Conservation (phyloP, 2,329 filamentous ascomycete species). For the Nannizziopsis barbatae region DNA sequence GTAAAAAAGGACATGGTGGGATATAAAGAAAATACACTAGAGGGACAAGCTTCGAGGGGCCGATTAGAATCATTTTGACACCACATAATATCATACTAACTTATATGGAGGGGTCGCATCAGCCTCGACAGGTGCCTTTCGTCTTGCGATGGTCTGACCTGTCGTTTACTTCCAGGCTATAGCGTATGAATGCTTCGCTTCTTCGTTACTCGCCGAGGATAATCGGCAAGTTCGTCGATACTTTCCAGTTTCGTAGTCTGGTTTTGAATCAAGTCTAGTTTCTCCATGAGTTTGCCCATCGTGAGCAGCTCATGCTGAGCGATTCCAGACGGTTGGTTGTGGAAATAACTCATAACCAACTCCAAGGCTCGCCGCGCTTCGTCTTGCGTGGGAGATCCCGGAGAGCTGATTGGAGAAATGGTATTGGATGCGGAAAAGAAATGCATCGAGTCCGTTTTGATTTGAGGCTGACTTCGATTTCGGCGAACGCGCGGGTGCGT, state of each 20-base stretch:
- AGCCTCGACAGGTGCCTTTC: too few species aligned
- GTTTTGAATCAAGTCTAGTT: slow-evolving; percentile 52
- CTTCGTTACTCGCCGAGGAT: slow-evolving; percentile 33
- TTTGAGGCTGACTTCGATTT: slow-evolving; percentile 36
- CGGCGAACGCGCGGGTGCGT: slow-evolving; percentile 30
- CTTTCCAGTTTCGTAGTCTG: slow-evolving; percentile 30
- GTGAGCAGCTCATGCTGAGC: slow-evolving; percentile 69
- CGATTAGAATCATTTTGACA: too few species aligned
- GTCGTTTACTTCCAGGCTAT: slow-evolving; percentile 4
- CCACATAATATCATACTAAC: too few species aligned
- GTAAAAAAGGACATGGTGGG: neutral
- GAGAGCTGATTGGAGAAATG: slow-evolving; percentile 43
- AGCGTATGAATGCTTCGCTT: slow-evolving; percentile 39
- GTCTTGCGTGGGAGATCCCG: slow-evolving; percentile 64
- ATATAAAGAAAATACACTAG: neutral
- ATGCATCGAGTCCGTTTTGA: slow-evolving; percentile 27
- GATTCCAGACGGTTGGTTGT: slow-evolving; percentile 56
- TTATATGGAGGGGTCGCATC: too few species aligned
- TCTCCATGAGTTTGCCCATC: slow-evolving; percentile 74
- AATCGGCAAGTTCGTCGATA: slow-evolving; percentile 35
- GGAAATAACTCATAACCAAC: slow-evolving; percentile 70
- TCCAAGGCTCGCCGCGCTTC: slow-evolving; percentile 74
- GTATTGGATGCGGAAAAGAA: slow-evolving; percentile 34
- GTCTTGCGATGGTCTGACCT: too few species aligned
- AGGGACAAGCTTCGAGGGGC: neutral